phyloP scores from a whole-genome alignment of 768 basidiomycete genomes.

The Auricularia auricula-judae region DNA sequence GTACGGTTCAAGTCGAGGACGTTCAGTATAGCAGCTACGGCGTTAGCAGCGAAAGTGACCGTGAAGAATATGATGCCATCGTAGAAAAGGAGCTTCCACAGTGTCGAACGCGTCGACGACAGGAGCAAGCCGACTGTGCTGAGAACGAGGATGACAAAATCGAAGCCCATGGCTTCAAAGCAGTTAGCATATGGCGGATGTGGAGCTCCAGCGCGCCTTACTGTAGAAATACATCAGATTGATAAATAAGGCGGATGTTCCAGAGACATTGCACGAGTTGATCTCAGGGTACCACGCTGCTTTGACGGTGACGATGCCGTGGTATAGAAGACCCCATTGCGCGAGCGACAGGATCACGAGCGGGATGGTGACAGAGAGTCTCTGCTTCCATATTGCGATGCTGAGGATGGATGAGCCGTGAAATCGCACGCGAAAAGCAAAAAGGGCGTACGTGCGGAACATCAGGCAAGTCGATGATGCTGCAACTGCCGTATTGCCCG shows the following conservation, averaged over 20 bases:
- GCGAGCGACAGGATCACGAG: conserved; percentile 45
- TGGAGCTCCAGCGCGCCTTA: conserved; percentile 22
- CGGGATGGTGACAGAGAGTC: conserved; percentile 34
- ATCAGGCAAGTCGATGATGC: conserved; percentile 57
- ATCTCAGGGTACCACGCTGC: conserved; percentile 38
- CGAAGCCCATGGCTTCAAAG: conserved; percentile 56
- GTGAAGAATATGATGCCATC: conserved; percentile 65
- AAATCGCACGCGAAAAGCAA: background rate
- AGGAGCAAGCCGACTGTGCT: conserved; percentile 33
- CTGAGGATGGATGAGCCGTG: conserved; percentile 23
- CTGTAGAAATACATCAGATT: conserved; percentile 63
- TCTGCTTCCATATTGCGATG: conserved; percentile 61
- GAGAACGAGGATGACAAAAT: conserved; percentile 46
- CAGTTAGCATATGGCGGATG: background rate
- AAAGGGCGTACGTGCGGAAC: conserved; percentile 46
- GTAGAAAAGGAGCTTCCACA: conserved; percentile 63
- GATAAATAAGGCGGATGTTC: conserved; percentile 44
- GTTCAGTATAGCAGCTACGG: conserved; percentile 41
- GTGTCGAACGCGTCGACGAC: conserved; percentile 42
- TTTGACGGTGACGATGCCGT: conserved; percentile 57
- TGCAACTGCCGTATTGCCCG: conserved; percentile 56
- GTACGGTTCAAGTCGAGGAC: background rate
- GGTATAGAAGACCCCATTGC: conserved; percentile 57
- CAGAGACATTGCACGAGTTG: conserved; percentile 37
- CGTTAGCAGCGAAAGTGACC: conserved; percentile 53